Base-by-base conservation (phyloP, 139 green algal species). In the Volvox reticuliferus region DNA sequence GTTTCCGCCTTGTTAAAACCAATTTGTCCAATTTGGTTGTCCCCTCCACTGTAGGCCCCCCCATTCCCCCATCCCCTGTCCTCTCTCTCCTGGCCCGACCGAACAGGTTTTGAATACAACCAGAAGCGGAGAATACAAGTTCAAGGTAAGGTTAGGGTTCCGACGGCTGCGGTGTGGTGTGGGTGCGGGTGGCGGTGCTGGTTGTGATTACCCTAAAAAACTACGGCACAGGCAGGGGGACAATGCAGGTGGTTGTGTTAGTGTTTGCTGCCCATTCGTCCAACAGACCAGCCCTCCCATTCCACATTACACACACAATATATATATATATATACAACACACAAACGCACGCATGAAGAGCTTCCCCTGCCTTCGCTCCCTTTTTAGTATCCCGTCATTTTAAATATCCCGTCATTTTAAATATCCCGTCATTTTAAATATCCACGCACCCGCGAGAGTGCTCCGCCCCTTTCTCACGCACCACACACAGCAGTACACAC, bases 121-220 rank as follows among this genome's bases (percentile, higher is more conserved):
- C 26, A 80, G 67, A 28, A 88, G 83, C 83, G 83, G 83, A 0
- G 83, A 88, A n/a, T 12, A 88, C 36, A 88, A 88, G 24, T 88
- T 88, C 83, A 88, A 88, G 83, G 83, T 88, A 32, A n/a, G 55
- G 14, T n/a, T 61, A 32, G 36, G 22, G 9, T 67, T 22, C 21
- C 30, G 18, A 18, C 37, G 78, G 18, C 37, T 84, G 78, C 0
- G 78, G 37, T 24, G 55, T 18, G 73, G 73, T 21, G 73, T 24
- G n/a, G 18, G 73, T 44, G 30, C 5, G n/a, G 18, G 71, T 79
- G 20, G 71, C 71, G 26, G 21, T 18, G 21, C 18, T 79, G 71
- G 71, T 79, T 82, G 77, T 32, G 20, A 2, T 22, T 44, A 44
- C 35, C 12, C 26, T 9, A 32, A 33, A 33, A 79, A 12, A 55